phyloP scores from a whole-genome alignment of 768 basidiomycete species.

The Auriscalpium microsporum region DNA sequence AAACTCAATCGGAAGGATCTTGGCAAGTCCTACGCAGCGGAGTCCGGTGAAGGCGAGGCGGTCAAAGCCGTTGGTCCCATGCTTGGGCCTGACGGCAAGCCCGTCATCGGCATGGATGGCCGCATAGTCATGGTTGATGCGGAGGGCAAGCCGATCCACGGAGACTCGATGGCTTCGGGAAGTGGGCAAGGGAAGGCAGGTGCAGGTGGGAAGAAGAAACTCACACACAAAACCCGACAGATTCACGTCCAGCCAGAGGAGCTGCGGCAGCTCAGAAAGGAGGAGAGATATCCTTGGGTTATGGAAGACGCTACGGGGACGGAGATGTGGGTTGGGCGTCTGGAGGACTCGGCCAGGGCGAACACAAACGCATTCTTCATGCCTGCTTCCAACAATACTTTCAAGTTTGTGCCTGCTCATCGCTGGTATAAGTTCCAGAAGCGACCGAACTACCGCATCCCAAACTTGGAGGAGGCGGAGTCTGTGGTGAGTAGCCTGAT shows the following conservation, averaged over 20 bases:
- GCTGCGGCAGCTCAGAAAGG: slow-evolving; percentile 65
- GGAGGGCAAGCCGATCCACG: slow-evolving; percentile 63
- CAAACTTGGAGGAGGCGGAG: slow-evolving; percentile 60
- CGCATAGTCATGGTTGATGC: slow-evolving; percentile 75
- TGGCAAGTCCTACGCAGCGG: slow-evolving; percentile 36
- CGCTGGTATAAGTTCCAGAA: slow-evolving; percentile 93
- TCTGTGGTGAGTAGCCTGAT: slow-evolving; percentile 41
- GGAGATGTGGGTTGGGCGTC: slow-evolving; percentile 74
- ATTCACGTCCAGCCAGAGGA: slow-evolving; percentile 79
- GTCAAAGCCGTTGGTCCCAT: slow-evolving; percentile 56
- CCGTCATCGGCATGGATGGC: slow-evolving; percentile 70
- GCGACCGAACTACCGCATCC: slow-evolving; percentile 65
- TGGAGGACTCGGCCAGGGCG: slow-evolving; percentile 68
- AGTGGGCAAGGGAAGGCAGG: slow-evolving; percentile 35
- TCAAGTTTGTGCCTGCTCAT: slow-evolving; percentile 82
- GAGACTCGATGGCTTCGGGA: slow-evolving; percentile 24
- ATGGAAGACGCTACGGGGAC: slow-evolving; percentile 69
- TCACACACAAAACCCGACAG: slow-evolving; percentile 76
- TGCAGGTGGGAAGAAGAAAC: slow-evolving; percentile 47
- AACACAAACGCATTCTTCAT: slow-evolving; percentile 78
- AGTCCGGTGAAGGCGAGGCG: slow-evolving; percentile 27
- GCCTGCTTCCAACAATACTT: slow-evolving; percentile 71
- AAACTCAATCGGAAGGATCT: slow-evolving; percentile 85
- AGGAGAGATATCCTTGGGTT: slow-evolving; percentile 90
- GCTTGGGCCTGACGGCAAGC: slow-evolving; percentile 78